These are phyloP conservation scores for Pichia sporocuriosa DNA, from an alignment of 805 yeast species.

Conservation along the genomic window DNA sequence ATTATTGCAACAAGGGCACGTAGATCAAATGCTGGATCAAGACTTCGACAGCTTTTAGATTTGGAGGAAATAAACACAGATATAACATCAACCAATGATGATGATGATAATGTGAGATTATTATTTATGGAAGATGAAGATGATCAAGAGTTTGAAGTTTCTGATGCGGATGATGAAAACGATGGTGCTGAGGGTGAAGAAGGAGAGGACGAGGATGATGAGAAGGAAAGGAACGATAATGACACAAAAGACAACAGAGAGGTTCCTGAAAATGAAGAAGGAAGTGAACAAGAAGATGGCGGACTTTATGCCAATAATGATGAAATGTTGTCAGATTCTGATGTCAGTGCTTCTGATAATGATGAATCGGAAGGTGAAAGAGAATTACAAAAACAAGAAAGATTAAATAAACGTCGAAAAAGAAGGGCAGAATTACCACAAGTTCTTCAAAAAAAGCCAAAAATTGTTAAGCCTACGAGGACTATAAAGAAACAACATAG, in stretches of 20 bases:
- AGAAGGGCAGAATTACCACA: constrained; percentile 36
- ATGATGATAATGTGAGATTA: constrained; percentile 68
- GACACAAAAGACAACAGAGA: background rate
- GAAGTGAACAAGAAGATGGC: constrained; percentile 27
- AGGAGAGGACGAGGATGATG: constrained; percentile 27
- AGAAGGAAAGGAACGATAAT: background rate
- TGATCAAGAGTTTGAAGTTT: constrained; percentile 41
- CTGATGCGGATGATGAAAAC: constrained; percentile 25
- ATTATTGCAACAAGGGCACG: constrained; percentile 69
- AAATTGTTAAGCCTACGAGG: background rate
- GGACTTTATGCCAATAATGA: constrained; percentile 17
- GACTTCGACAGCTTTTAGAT: constrained; percentile 65
- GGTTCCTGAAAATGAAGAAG: constrained; percentile 9
- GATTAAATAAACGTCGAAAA: constrained; percentile 31
- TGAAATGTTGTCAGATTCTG: constrained; percentile 48
- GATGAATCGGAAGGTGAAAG: constrained; percentile 51
- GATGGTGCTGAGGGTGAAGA: constrained; percentile 25
- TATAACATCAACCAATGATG: constrained; percentile 37
- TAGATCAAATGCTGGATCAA: constrained; percentile 86
- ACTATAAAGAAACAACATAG: background rate
- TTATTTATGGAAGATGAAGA: constrained; percentile 60
- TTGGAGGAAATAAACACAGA: constrained; percentile 45
- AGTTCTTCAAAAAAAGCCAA: constrained; percentile 11
- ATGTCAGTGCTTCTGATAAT: constrained; percentile 40
- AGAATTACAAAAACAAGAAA: constrained; percentile 30